Evolutionary conservation across 257 asterid genomes (phyloP), one percentile per base, ranked within the genome.

Genomic region (Solanum etuberosum): DNA sequence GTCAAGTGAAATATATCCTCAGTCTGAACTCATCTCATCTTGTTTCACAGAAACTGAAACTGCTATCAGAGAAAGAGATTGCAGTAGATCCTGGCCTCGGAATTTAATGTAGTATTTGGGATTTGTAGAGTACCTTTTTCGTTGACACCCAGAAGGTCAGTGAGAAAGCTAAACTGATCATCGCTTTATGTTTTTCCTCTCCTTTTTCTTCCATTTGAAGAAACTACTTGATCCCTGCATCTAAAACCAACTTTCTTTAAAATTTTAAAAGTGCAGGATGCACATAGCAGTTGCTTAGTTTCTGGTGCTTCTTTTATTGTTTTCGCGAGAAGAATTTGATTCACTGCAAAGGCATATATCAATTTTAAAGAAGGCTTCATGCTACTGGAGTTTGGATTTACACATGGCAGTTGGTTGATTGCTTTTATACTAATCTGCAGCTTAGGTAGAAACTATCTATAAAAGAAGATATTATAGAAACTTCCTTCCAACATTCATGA

Each of bases 21-120:
- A 80, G 3, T 89, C 31, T 37, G 48, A 27, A 31, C 51, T 83
- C 57, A 43, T 38, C 67, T 86, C 76, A 27, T 91, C 87, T 81
- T 87, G 54, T 89, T 84, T 31, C 86, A 88, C 96, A 97, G 99
- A 97, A 97, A 91, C 94, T 97, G 85, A 97, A 95, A 94, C 90
- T 91, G 92, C 90, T 97, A 84, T 94, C 98, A 4, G 93, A 90
- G 86, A 90, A 90, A 72, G 95, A 94, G 57, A 90, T 91, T 68
- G 87, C 93, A 13, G 51, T 87, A 86, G 94, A 93, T 35, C 81
- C 43, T 85, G 86, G 85, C 87, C 87, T 89, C 42, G 88, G 90
- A 85, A 65, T 92, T 46, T 90, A 92, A 93, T 89, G 59, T 32
- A 67, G 81, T 40, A 25, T 72, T 63, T 32, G 43, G 89, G 63